Conservation (phyloP, 768 basidiomycete genomes). For the Rhodocollybia butyracea region DNA sequence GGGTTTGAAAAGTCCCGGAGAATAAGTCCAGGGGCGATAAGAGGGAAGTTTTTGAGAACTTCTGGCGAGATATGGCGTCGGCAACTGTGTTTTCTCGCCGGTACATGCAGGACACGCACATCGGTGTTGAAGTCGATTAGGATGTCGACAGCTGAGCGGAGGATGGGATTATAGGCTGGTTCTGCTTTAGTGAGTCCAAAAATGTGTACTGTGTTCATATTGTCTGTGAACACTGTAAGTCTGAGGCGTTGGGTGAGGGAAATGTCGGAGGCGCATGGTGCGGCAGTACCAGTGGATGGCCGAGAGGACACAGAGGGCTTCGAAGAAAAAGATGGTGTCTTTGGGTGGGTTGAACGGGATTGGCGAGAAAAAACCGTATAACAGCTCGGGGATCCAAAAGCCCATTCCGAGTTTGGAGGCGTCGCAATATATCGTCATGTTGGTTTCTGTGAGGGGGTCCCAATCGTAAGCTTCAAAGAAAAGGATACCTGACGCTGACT, state of each 20-base stretch:
- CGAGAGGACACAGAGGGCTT: slow-evolving; percentile 21
- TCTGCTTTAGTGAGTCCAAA: slow-evolving; percentile 21
- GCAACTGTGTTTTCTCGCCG: slow-evolving; percentile 21
- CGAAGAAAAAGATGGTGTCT: slow-evolving; percentile 22
- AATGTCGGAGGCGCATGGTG: neutral
- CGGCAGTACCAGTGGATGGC: slow-evolving; percentile 12
- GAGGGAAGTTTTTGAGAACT: slow-evolving; percentile 1
- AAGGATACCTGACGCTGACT: slow-evolving; percentile 10
- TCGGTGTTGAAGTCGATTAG: slow-evolving; percentile 12
- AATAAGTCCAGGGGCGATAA: neutral
- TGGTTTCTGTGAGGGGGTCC: slow-evolving; percentile 6
- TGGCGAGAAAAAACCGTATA: slow-evolving; percentile 17
- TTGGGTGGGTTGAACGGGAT: neutral
- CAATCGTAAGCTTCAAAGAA: slow-evolving; percentile 15
- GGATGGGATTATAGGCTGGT: slow-evolving; percentile 21
- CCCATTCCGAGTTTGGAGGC: slow-evolving; percentile 2
- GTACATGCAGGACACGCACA: slow-evolving; percentile 20
- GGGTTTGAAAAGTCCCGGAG: slow-evolving; percentile 17
- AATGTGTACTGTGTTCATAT: slow-evolving; percentile 24
- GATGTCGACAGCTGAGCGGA: slow-evolving; percentile 19
- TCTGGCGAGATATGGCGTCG: slow-evolving; percentile 23
- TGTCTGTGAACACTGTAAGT: slow-evolving; percentile 26
- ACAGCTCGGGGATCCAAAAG: slow-evolving; percentile 7
- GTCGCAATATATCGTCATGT: slow-evolving; percentile 9
- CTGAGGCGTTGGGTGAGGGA: neutral